These are phyloP conservation scores for Lachnellula occidentalis DNA, from an alignment of 2,329 filamentous ascomycete genomes.

Conservation along the genomic window DNA sequence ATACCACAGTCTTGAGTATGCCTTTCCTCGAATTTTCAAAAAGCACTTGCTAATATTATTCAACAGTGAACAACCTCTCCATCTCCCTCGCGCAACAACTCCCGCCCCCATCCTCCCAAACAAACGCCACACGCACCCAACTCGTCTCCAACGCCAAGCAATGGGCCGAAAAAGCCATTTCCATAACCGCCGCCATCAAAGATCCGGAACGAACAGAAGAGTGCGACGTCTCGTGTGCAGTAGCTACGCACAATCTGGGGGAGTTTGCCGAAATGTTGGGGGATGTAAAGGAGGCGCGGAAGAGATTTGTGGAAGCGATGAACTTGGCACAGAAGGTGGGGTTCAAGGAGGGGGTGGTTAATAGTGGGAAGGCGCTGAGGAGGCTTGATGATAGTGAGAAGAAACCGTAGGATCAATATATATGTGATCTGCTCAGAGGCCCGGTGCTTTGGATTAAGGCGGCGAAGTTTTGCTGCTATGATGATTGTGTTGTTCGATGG, in stretches of 20 bases:
- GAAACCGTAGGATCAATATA: not conserved
- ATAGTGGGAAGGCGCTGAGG: constrained; percentile 47
- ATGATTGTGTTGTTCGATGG: too few species aligned
- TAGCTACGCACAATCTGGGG: constrained; percentile 79
- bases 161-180: constrained; percentile 75
- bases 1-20: constrained; percentile 72
- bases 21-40: constrained; percentile 13
- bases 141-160: constrained; percentile 65
- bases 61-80: constrained; percentile 76
- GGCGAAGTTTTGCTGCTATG: too few species aligned
- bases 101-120: constrained; percentile 30
- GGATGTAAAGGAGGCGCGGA: constrained; percentile 57
- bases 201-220: constrained; percentile 66
- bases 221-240: constrained; percentile 78
- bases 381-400: constrained; percentile 13
- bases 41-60: constrained; percentile 7
- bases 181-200: constrained; percentile 58
- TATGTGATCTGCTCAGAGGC: too few species aligned
- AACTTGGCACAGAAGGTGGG: constrained; percentile 51
- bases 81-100: constrained; percentile 57
- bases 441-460: too few species aligned
- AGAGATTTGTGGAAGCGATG: constrained; percentile 63
- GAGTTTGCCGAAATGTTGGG: constrained; percentile 76
- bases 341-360: constrained; percentile 46
- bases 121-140: constrained; percentile 49